Evolutionary conservation across 2,329 filamentous ascomycete genomes (phyloP).

Genomic region (Nigrospora osmanthi): DNA sequence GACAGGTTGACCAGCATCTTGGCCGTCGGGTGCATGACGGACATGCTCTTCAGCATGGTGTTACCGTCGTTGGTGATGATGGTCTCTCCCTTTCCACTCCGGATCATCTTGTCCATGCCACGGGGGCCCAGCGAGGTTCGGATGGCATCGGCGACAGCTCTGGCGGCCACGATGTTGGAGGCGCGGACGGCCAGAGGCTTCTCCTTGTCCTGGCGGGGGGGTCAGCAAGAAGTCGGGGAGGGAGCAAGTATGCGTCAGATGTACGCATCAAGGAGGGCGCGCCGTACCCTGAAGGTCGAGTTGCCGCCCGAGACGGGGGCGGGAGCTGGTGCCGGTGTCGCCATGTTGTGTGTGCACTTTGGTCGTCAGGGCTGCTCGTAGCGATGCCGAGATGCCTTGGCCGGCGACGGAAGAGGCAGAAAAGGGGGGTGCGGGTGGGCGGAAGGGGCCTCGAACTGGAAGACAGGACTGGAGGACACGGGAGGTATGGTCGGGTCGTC

Average conservation of each 20-base stretch:
- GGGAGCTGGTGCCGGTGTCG: slow-evolving; percentile 33
- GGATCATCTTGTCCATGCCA: slow-evolving; percentile 99
- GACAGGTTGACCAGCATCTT: slow-evolving; percentile 99
- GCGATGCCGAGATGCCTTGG: too few relatives aligned
- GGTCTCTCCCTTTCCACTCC: slow-evolving; percentile 91
- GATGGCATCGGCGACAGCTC: slow-evolving; percentile 97
- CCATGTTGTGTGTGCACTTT: slow-evolving; percentile 24
- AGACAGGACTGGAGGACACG: too few relatives aligned
- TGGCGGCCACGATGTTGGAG: slow-evolving; percentile 92
- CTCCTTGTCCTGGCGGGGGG: slow-evolving; percentile 65
- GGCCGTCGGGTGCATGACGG: slow-evolving; percentile 97
- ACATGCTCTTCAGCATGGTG: slow-evolving; percentile 99
- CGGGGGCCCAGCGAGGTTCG: slow-evolving; percentile 91
- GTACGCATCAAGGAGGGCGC: slow-evolving; percentile 10
- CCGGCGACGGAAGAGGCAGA: too few relatives aligned
- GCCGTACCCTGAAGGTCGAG: slow-evolving; percentile 46
- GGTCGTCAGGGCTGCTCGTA: neutral
- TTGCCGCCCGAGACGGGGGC: slow-evolving; percentile 23
- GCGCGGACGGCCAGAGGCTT: slow-evolving; percentile 97
- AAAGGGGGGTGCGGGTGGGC: too few relatives aligned
- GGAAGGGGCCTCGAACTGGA: too few relatives aligned
- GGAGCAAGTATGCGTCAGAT: neutral
- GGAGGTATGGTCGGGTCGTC: too few relatives aligned
- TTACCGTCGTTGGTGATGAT: slow-evolving; percentile 99
- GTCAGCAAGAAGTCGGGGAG: too few relatives aligned